Evolutionary conservation across 768 basidiomycete species (phyloP), one percentile per base, ranked within the genome.

Genomic region (Suillus plorans): DNA sequence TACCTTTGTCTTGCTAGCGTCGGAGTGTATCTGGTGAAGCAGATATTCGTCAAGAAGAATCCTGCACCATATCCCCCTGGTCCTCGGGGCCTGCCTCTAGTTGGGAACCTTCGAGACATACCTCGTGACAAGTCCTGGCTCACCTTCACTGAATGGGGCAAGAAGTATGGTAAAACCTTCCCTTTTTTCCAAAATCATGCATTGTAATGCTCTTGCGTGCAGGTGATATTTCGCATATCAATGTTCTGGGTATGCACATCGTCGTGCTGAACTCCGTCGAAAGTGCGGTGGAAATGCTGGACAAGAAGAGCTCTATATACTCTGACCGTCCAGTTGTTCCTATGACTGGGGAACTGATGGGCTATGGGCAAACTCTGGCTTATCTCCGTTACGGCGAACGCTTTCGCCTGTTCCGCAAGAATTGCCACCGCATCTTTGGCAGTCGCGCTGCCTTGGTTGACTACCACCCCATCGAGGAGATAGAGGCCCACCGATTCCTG

Each of bases 61-160:
- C 60, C 39, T 14, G 4, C 6, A 39, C 55, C 22, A 16, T 62
- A 66, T 47, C 73, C 73, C 16, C 72, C 70, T 13, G 73, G 72
- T 2, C 73, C 72, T 4, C 41, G 41, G 49, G 69, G 68, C 3
- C 70, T 63, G 66, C 86, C 81, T 14, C 28, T 88, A 13, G 71
- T 88, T 31, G 87, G 86, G 16, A 87, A 84, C 66, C 68, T 84
- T 13, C 73, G 84, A 22, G 82, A 85, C 66, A 82, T 88, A 80
- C 83, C 86, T 36, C 70, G 73, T 16, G 78, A 79, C 41, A 76
- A 80, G 67, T 80, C 80, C 64, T 87, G 86, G 85, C 63, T 82
- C n/a, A 82, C 79, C 0, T 87, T 85, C 67, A 77, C 83, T 20
- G 76, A 79, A n/a, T 83, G 87, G 82, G 80, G 84, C 4, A 80